Percentiles rank a stretch among this genome's conserved stretches.
These are phyloP conservation scores for Rhinocladiella mackenziei DNA, from an alignment of 2,329 filamentous ascomycete genomes.

Conservation along the genomic window DNA sequence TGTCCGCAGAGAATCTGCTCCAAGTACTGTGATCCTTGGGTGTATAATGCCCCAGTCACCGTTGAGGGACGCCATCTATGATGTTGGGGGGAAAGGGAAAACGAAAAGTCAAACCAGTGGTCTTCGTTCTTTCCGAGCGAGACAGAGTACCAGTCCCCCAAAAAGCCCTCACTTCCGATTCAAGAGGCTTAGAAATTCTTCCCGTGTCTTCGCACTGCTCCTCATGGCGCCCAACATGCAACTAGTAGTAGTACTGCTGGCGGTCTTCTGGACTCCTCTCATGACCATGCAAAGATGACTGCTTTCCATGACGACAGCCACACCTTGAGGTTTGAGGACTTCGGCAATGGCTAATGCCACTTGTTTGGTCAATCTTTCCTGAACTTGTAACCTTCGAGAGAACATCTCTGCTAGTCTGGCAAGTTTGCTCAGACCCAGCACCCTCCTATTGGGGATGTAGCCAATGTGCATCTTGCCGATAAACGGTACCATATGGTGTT, in stretches of 20 bases:
- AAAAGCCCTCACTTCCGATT: conserved; percentile 40
- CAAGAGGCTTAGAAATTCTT: conserved; percentile 86
- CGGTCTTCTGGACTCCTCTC: conserved; percentile 93
- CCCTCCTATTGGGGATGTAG: conserved; percentile 86
- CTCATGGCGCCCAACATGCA: conserved; percentile 97
- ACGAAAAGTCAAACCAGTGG: background rate
- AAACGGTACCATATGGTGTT: conserved; percentile 96
- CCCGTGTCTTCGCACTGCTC: conserved; percentile 84
- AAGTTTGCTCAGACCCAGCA: conserved; percentile 92
- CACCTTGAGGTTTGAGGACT: conserved; percentile 86
- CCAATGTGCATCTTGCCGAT: conserved; percentile 99
- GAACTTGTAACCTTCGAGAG: conserved; percentile 84
- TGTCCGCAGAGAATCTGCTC: background rate
- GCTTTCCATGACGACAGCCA: conserved; percentile 96
- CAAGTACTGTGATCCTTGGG: background rate
- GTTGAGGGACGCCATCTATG: conserved; percentile 7
- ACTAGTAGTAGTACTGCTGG: conserved; percentile 83
- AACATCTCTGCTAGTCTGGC: conserved; percentile 98
- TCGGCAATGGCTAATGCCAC: conserved; percentile 92
- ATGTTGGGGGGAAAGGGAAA: conserved; percentile 8
- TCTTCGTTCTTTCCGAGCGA: background rate
- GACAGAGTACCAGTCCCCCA: background rate
- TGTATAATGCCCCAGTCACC: background rate
- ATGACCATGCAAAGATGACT: conserved; percentile 98
- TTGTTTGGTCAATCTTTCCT: conserved; percentile 93